Evolutionary conservation across 2,329 filamentous ascomycete genomes (phyloP).

Genomic region (Talaromyces sp.): DNA sequence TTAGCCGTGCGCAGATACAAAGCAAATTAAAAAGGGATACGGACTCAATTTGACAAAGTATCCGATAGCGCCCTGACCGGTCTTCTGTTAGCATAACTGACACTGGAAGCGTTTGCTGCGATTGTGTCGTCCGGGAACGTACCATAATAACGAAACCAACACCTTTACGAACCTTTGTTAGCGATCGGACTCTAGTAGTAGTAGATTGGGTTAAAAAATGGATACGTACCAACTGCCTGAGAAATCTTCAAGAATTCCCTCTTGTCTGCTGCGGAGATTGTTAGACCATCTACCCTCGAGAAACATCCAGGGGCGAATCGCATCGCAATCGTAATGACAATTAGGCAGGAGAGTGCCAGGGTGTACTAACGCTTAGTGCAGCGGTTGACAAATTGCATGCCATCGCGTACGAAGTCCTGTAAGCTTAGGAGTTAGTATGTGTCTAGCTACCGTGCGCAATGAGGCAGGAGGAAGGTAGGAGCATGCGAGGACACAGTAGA

Average conservation of each 20-base stretch:
- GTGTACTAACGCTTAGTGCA: constrained; percentile 47
- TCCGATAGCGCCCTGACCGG: constrained; percentile 49
- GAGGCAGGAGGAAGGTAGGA: not conserved
- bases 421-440: not conserved
- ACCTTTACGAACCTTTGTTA: constrained; percentile 22
- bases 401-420: constrained; percentile 51
- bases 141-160: constrained; percentile 58
- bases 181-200: not conserved
- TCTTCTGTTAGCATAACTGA: constrained; percentile 7
- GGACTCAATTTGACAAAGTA: constrained; percentile 59
- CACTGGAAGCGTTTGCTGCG: not conserved
- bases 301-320: not conserved
- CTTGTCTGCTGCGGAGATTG: constrained; percentile 49
- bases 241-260: constrained; percentile 60
- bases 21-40: constrained; percentile 24
- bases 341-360: not conserved
- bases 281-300: constrained; percentile 13
- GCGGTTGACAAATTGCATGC: constrained; percentile 47
- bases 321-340: not conserved
- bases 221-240: constrained; percentile 37
- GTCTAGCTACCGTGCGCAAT: not conserved
- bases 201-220: too few species aligned
- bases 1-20: not conserved
- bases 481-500: not conserved
- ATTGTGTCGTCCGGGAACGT: constrained; percentile 12